Evolutionary conservation across 1,284 basidiomycete genomes (phyloP).

Genomic region (Rhodotorula mucilaginosa): DNA sequence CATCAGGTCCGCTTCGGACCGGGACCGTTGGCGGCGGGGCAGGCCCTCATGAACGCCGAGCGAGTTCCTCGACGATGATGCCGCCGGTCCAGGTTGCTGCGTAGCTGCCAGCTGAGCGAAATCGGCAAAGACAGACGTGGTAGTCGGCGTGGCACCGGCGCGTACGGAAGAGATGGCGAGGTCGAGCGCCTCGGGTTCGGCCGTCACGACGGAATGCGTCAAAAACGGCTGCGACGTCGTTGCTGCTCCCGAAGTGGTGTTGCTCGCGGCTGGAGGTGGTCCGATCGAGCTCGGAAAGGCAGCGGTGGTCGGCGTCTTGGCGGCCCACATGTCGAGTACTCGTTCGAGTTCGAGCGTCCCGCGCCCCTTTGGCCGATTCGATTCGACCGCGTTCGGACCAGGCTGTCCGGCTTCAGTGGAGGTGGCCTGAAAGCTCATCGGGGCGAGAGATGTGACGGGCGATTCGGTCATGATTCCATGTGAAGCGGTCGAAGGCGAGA

Average conservation of each 20-base stretch:
- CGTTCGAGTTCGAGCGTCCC: constrained; percentile 38
- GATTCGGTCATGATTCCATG: not conserved
- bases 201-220: constrained; percentile 15
- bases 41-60: not conserved
- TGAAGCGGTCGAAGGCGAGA: constrained; percentile 1
- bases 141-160: not conserved
- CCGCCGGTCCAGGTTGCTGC: not conserved
- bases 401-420: constrained; percentile 14
- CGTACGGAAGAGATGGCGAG: not conserved
- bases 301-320: constrained; percentile 27
- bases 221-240: constrained; percentile 17
- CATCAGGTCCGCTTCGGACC: constrained; percentile 30
- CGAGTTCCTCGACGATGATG: not conserved
- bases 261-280: constrained; percentile 1
- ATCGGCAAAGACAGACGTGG: constrained; percentile 8
- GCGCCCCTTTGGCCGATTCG: constrained; percentile 26
- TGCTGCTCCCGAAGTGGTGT: not conserved
- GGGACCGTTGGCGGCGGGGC: constrained; percentile 28
- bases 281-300: constrained; percentile 17
- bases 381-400: constrained; percentile 13
- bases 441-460: constrained; percentile 1
- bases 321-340: constrained; percentile 34
- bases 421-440: constrained; percentile 18
- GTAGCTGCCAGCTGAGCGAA: not conserved
- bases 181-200: constrained; percentile 28